Evolutionary conservation across 2,329 filamentous ascomycete genomes (phyloP), one percentile per base, ranked within the genome.

Genomic region (Xylariales sp.): DNA sequence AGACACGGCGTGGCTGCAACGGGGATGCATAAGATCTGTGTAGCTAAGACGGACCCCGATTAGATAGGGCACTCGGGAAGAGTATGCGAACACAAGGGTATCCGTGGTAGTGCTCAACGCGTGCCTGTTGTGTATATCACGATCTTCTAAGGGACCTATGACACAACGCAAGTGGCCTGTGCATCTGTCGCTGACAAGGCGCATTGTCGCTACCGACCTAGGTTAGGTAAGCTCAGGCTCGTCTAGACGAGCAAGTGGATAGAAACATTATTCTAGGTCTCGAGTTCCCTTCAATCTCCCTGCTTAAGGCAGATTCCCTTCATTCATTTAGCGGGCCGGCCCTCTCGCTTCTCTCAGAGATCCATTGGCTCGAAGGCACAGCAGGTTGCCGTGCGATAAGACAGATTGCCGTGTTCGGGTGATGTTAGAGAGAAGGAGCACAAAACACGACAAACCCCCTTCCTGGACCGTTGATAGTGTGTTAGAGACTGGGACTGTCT

Each of bases 321-420:
- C 39, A 16, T 56, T 50, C 49, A 60, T 46, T 63, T 36, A 50
- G 64, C 57, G 61, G 61, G n/a, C 57, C 53, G 63, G 54, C 30
- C 30, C 45, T 52, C 55, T 69, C 66, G 66, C 67, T 71, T 69
- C 59, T 56, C 34, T 58, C 49, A 41, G 45, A 64, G 56, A 67
- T 64, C 54, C 23, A 69, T 72, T 69, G 70, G 70, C 52, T 65
- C 52, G 52, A 46, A 48, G 23, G 50, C 49, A 45, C 60, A 56
- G 65, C 69, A 68, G 56, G 53, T 30, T 65, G 55, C 71, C 69
- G 67, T 56, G 55, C 10, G 39, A 43, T 62, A 62, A 70, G 59
- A 68, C 65, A 72, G 41, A 70, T 64, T 58, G 49, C 68, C 60
- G 60, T 53, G 52, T 55, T 56, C 41, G 58, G 48, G 53, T 57